Conservation (phyloP, 2,329 filamentous ascomycete genomes). For the Clarireedia homoeocarpa region DNA sequence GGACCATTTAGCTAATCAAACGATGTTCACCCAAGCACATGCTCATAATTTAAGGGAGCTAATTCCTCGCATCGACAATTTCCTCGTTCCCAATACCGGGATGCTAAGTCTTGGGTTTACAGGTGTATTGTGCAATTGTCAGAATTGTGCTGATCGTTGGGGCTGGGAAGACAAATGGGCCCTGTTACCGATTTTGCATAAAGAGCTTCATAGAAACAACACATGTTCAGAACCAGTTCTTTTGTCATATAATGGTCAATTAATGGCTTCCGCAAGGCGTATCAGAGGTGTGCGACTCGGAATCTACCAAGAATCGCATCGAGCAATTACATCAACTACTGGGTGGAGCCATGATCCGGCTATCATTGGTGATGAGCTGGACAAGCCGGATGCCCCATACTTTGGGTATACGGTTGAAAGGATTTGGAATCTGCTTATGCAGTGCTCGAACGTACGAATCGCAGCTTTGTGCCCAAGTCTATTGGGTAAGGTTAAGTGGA, state of each 20-base stretch:
- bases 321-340: slow-evolving; percentile 14
- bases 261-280: slow-evolving; percentile 36
- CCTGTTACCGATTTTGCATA: slow-evolving; percentile 31
- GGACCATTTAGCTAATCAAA: slow-evolving; percentile 38
- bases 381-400: slow-evolving; percentile 19
- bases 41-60: slow-evolving; percentile 34
- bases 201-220: slow-evolving; percentile 21
- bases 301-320: slow-evolving; percentile 17
- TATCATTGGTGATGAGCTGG: slow-evolving; percentile 2
- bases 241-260: slow-evolving; percentile 41
- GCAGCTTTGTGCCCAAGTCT: slow-evolving; percentile 78
- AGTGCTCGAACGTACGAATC: slow-evolving; percentile 53
- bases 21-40: slow-evolving; percentile 40
- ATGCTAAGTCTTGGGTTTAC: slow-evolving; percentile 37
- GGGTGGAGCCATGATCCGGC: slow-evolving; percentile 16
- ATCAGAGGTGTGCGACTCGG: slow-evolving; percentile 30
- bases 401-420: slow-evolving; percentile 25
- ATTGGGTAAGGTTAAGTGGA: slow-evolving; percentile 70
- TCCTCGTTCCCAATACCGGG: slow-evolving; percentile 36
- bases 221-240: slow-evolving; percentile 26
- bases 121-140: slow-evolving; percentile 31
- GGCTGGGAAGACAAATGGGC: slow-evolving; percentile 32
- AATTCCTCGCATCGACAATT: slow-evolving; percentile 34
- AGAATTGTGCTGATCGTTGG: slow-evolving; percentile 34
- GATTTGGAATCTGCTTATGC: slow-evolving; percentile 22